phyloP scores from a whole-genome alignment of 176 grass and related monocot species.

The Eremochloa ophiuroides region DNA sequence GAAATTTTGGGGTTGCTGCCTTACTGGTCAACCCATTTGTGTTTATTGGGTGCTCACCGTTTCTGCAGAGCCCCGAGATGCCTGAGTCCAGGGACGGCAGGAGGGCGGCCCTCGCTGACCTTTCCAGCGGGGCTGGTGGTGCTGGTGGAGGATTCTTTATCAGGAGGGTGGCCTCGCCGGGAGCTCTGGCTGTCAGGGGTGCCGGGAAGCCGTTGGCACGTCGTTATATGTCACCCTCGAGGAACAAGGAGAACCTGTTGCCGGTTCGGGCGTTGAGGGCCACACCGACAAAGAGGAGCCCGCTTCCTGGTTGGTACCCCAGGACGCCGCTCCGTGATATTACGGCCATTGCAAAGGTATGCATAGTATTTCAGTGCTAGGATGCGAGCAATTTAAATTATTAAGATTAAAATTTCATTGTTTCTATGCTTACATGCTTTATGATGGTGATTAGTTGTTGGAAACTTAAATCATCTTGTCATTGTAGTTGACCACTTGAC shows the following conservation, averaged over 20 bases:
- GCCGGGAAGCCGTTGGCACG: conserved; percentile 15
- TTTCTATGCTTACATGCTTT: neutral
- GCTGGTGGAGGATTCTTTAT: conserved; percentile 62
- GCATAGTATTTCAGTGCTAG: neutral
- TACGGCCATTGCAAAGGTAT: conserved; percentile 52
- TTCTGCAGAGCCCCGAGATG: conserved; percentile 37
- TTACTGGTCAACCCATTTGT: neutral
- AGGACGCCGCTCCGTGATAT: conserved; percentile 73
- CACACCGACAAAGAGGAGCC: conserved; percentile 37
- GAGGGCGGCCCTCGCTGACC: conserved; percentile 14
- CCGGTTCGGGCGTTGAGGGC: conserved; percentile 32
- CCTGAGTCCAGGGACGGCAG: conserved; percentile 40
- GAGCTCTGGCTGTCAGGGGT: conserved; percentile 18
- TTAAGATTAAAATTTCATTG: neutral
- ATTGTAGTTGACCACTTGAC: neutral
- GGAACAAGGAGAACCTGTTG: conserved; percentile 47
- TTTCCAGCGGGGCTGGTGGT: conserved; percentile 27
- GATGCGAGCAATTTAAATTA: neutral
- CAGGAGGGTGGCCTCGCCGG: conserved; percentile 56
- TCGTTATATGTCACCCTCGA: conserved; percentile 3
- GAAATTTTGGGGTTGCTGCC: neutral
- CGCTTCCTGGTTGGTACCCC: conserved; percentile 74
- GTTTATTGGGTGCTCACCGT: conserved; percentile 11
- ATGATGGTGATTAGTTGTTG: neutral
- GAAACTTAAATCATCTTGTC: neutral